These are phyloP conservation scores for Desmodesmus armatus DNA, from an alignment of 139 green algal species.

Conservation along the genomic window DNA sequence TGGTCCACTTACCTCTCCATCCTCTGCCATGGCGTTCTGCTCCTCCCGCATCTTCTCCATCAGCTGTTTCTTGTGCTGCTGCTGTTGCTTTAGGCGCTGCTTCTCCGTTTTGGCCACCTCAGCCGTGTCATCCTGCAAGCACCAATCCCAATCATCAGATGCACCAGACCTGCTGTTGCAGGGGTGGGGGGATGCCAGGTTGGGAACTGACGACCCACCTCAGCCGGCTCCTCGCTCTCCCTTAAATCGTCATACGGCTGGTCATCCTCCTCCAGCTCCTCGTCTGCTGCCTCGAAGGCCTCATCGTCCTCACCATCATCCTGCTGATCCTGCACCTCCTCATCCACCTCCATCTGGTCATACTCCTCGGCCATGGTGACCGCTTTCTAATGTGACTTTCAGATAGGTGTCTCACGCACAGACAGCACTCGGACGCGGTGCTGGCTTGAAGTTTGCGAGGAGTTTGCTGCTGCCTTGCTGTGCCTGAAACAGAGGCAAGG, in stretches of 20 bases:
- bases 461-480: too few relatives aligned
- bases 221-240: conserved; percentile 13
- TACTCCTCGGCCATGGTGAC: conserved; percentile 7
- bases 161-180: neutral
- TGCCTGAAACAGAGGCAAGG: too few relatives aligned
- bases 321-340: conserved; percentile 15
- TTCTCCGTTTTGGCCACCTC: conserved; percentile 83
- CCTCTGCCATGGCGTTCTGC: conserved; percentile 77
- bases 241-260: conserved; percentile 18
- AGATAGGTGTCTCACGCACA: too few relatives aligned
- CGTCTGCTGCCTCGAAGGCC: conserved; percentile 39
- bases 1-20: conserved; percentile 72
- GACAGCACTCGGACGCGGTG: too few relatives aligned
- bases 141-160: neutral
- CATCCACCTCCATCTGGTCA: conserved; percentile 18
- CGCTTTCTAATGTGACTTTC: too few relatives aligned
- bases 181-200: neutral
- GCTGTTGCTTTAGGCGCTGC: conserved; percentile 85
- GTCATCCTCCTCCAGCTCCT: conserved; percentile 37
- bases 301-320: conserved; percentile 39
- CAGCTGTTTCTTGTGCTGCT: conserved; percentile 83
- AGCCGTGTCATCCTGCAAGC: conserved; percentile 25
- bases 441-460: too few relatives aligned
- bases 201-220: neutral
- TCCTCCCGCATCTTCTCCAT: conserved; percentile 85